Evolutionary conservation across 805 yeast genomes (phyloP).

Genomic region (Kuraishia piskuri): DNA sequence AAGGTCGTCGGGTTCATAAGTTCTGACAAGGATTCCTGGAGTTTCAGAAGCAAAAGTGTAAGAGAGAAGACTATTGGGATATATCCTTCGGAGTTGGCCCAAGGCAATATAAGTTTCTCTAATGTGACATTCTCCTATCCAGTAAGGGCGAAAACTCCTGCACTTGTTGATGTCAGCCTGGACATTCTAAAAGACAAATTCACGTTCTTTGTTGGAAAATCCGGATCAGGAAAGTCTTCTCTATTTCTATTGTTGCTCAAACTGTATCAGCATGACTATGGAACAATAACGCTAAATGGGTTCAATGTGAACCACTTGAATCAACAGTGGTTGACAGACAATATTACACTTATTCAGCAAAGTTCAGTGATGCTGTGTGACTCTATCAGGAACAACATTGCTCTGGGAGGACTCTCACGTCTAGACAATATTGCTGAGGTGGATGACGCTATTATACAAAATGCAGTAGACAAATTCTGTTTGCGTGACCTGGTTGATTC

Average conservation of each 20-base stretch:
- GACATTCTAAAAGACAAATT: constrained; percentile 33
- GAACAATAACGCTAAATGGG: constrained; percentile 53
- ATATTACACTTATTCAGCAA: constrained; percentile 72
- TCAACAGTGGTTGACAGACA: constrained; percentile 44
- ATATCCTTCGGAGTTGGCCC: constrained; percentile 18
- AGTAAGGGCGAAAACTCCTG: constrained; percentile 36
- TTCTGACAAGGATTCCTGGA: constrained; percentile 1
- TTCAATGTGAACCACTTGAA: constrained; percentile 33
- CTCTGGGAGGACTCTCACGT: constrained; percentile 33
- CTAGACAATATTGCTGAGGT: constrained; percentile 11
- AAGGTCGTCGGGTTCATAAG: constrained; percentile 36
- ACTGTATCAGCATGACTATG: constrained; percentile 44
- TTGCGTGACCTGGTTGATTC: constrained; percentile 38
- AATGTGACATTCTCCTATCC: constrained; percentile 61
- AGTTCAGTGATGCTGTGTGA: constrained; percentile 56
- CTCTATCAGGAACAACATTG: constrained; percentile 54
- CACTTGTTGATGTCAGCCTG: constrained; percentile 39
- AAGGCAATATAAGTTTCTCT: constrained; percentile 45
- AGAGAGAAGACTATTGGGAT: not conserved
- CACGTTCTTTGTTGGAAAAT: constrained; percentile 71
- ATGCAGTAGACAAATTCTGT: constrained; percentile 45
- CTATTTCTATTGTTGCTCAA: constrained; percentile 53
- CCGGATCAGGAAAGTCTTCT: constrained; percentile 94
- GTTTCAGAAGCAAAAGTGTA: not conserved
- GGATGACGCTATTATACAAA: constrained; percentile 19